A percentile compares a stretch with the other conserved stretches of the same genome.
Evolutionary conservation across 306 rosid species (phyloP).

Genomic region (Calophaca sinica): DNA sequence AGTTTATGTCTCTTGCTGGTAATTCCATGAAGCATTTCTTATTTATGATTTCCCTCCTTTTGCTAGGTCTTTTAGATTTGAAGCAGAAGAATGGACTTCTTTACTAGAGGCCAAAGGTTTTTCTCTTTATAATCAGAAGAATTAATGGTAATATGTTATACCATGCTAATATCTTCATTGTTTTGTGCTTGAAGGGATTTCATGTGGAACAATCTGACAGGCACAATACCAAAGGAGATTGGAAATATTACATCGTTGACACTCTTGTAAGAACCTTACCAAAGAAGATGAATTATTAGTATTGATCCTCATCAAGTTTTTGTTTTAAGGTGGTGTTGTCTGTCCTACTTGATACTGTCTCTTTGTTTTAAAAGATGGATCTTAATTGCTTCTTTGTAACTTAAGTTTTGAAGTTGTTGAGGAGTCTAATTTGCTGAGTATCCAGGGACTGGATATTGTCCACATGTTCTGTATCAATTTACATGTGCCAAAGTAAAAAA

Average conservation of each 20-base stretch:
- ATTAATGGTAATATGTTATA: constrained; percentile 29
- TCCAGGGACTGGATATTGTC: too few species aligned
- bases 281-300: constrained; percentile 41
- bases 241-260: constrained; percentile 63
- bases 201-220: constrained; percentile 89
- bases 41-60: too few species aligned
- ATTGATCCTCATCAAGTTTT: constrained; percentile 39
- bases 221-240: constrained; percentile 81
- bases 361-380: constrained; percentile 28
- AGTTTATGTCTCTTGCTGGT: too few species aligned
- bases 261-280: constrained; percentile 75
- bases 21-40: too few species aligned
- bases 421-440: constrained; percentile 21
- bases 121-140: constrained; percentile 15
- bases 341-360: constrained; percentile 30
- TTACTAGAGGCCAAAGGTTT: too few species aligned
- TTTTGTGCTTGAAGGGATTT: constrained; percentile 67
- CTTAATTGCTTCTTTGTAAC: neutral
- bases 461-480: too few species aligned
- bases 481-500: too few species aligned
- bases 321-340: constrained; percentile 31
- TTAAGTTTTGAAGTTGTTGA: constrained; percentile 16
- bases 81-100: too few species aligned
- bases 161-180: constrained; percentile 44
- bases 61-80: too few species aligned